Evolutionary conservation across 305 asterid species (phyloP).

Genomic region (Fraxinus velutina): DNA sequence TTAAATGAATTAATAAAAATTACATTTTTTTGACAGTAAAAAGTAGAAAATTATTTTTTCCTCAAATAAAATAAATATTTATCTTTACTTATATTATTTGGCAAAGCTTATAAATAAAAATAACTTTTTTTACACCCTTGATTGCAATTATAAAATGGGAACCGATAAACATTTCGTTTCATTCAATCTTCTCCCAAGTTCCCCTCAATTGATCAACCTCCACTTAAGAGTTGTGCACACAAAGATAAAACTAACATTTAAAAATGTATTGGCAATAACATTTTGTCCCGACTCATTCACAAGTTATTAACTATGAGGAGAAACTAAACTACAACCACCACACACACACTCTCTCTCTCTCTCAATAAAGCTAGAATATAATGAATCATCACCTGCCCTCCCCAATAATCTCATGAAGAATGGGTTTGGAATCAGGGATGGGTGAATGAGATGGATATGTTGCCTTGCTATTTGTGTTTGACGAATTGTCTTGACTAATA

Average conservation of each 20-base stretch:
- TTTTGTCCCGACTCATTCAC: neutral
- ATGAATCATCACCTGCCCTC: conserved; percentile 42
- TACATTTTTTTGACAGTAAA: too few relatives aligned
- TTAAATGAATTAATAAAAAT: too few relatives aligned
- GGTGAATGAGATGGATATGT: conserved; percentile 27
- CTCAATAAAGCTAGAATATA: neutral
- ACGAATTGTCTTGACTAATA: neutral
- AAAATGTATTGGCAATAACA: neutral
- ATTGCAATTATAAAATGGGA: neutral
- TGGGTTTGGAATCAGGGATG: conserved; percentile 26
- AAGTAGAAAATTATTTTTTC: too few relatives aligned
- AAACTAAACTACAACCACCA: neutral
- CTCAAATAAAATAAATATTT: neutral
- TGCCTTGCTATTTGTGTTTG: conserved; percentile 12
- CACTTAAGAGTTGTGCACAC: neutral
- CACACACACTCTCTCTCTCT: neutral
- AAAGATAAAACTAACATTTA: neutral
- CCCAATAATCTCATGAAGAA: conserved; percentile 41
- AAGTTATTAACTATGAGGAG: neutral
- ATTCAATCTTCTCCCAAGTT: neutral
- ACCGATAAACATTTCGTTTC: neutral
- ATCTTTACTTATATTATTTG: neutral
- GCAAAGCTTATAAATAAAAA: neutral
- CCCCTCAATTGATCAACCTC: neutral
- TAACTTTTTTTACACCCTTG: neutral